These are phyloP conservation scores for Suillus plorans DNA, from an alignment of 768 basidiomycete species.

Conservation along the genomic window DNA sequence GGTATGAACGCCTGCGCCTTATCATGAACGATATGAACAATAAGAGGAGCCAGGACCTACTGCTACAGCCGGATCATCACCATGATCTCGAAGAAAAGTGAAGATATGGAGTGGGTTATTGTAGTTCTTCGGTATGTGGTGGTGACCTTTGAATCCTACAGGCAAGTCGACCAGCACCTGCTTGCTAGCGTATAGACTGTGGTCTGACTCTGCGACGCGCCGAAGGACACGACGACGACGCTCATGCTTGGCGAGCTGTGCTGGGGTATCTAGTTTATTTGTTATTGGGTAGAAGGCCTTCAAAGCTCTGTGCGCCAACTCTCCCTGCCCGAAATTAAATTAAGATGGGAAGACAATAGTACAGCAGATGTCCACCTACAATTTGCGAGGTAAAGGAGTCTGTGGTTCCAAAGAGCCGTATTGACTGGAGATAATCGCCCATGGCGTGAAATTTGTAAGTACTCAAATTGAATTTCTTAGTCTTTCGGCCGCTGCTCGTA, in stretches of 20 bases:
- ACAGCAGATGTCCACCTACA: neutral
- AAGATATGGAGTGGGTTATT: neutral
- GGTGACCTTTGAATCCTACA: neutral
- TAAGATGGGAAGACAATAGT: too few species aligned
- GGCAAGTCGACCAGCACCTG: neutral
- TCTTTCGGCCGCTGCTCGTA: neutral
- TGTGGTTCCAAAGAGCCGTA: neutral
- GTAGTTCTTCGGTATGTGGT: neutral
- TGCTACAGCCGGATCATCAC: neutral
- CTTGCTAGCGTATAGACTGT: neutral
- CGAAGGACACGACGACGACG: neutral
- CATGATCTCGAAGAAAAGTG: neutral
- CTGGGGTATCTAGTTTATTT: neutral
- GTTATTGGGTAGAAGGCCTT: neutral
- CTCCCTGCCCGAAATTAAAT: neutral
- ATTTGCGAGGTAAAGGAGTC: neutral
- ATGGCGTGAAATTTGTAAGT: neutral
- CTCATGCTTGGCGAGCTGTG: neutral
- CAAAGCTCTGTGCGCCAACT: neutral
- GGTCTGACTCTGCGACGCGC: neutral
- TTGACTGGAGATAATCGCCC: neutral
- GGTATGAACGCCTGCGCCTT: neutral
- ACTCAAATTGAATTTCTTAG: neutral
- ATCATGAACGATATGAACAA: neutral
- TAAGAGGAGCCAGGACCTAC: neutral